Percentiles rank a stretch among this genome's conserved stretches.
phyloP scores from a whole-genome alignment of 345 rosid genomes.

The Aquilaria yunnanensis region DNA sequence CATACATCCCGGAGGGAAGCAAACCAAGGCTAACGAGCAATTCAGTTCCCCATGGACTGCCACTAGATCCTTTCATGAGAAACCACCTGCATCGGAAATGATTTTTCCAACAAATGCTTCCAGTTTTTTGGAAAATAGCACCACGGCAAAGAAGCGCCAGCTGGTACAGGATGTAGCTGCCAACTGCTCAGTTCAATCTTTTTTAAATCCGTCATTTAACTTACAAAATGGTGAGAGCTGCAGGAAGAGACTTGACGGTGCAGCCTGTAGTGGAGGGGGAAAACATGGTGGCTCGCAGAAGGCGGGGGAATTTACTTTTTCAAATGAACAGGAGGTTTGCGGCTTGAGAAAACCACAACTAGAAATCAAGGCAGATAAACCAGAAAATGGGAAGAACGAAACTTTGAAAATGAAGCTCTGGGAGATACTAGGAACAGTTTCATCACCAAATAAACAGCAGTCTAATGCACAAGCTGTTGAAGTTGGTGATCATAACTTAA shows the following conservation, averaged over 20 bases:
- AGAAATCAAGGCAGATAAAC: constrained; percentile 30
- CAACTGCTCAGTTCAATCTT: constrained; percentile 23
- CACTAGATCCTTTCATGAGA: constrained; percentile 32
- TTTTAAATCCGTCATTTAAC: constrained; percentile 27
- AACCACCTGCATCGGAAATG: constrained; percentile 31
- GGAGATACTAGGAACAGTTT: constrained; percentile 64
- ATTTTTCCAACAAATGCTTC: constrained; percentile 23
- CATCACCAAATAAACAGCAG: constrained; percentile 53
- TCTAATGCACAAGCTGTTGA: constrained; percentile 36
- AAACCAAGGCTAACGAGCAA: constrained; percentile 33
- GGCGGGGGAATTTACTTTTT: constrained; percentile 39
- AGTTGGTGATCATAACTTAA: constrained; percentile 25
- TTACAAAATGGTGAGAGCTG: constrained; percentile 27
- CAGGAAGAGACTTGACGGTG: constrained; percentile 26
- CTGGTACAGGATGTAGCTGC: constrained; percentile 29
- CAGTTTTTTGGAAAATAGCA: constrained; percentile 22
- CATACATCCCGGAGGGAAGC: constrained; percentile 27
- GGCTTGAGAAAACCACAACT: constrained; percentile 25
- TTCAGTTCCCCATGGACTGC: constrained; percentile 56
- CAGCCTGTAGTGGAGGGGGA: constrained; percentile 30
- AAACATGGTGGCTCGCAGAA: constrained; percentile 29
- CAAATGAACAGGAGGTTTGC: constrained; percentile 30
- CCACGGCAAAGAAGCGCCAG: constrained; percentile 29
- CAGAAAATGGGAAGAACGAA: constrained; percentile 40
- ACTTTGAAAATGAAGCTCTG: constrained; percentile 67